Conservation (phyloP, 2,329 filamentous ascomycete genomes). For the Epichloe glyceriae region DNA sequence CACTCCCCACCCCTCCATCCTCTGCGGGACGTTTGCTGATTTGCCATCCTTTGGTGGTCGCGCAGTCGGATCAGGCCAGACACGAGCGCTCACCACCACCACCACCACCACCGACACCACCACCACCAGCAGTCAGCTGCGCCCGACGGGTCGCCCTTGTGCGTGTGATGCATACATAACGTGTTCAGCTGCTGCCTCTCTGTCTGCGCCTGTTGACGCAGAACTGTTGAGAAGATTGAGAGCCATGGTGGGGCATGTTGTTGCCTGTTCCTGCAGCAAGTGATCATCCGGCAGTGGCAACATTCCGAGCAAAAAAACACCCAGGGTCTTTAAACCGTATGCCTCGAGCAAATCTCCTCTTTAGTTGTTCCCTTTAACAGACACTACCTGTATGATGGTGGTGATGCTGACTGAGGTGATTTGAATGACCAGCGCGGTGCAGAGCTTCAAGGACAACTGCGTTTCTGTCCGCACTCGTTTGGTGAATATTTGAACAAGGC, state of each 20-base stretch:
- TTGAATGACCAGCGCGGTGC: slow-evolving; percentile 21
- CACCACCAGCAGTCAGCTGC: too few relatives aligned
- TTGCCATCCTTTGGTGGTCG: too few relatives aligned
- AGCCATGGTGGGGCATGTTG: not conserved
- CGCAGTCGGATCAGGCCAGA: not conserved
- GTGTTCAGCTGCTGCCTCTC: not conserved
- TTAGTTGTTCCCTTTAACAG: too few relatives aligned
- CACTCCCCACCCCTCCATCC: not conserved
- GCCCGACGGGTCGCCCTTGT: not conserved
- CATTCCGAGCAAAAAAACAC: too few relatives aligned
- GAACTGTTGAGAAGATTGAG: not conserved
- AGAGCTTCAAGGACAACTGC: not conserved
- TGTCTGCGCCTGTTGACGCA: not conserved
- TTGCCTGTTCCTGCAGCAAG: not conserved
- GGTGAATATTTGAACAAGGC: not conserved
- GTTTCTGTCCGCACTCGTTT: not conserved
- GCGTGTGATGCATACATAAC: not conserved
- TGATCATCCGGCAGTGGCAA: too few relatives aligned
- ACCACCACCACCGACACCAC: too few relatives aligned
- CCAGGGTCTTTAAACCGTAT: too few relatives aligned
- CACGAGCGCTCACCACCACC: too few relatives aligned
- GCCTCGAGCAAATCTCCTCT: too few relatives aligned
- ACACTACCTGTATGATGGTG: slow-evolving; percentile 22
- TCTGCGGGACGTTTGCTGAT: too few relatives aligned
- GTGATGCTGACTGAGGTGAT: not conserved